Percentiles rank a stretch among this genome's conserved stretches.
These are phyloP conservation scores for Limnanthes douglasii DNA, from an alignment of 345 rosid species.

Conservation along the genomic window DNA sequence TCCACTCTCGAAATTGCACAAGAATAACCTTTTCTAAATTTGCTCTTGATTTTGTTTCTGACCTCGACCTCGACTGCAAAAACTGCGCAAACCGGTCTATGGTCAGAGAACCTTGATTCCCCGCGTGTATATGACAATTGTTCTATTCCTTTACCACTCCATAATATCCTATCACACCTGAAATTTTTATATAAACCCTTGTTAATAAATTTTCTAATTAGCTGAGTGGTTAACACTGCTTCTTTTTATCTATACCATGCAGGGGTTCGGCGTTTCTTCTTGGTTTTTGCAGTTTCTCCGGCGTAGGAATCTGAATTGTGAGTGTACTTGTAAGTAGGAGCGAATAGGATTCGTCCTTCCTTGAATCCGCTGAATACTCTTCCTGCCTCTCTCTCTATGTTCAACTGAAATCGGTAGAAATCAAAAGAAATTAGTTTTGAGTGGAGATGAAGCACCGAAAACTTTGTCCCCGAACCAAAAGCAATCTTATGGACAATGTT, in stretches of 20 bases:
- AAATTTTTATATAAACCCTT: slow-evolving; percentile 1
- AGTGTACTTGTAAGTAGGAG: slow-evolving; percentile 85
- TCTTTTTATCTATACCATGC: slow-evolving; percentile 44
- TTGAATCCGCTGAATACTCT: slow-evolving; percentile 61
- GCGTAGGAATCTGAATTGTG: slow-evolving; percentile 83
- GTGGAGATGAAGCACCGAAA: background rate
- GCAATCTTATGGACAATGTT: background rate
- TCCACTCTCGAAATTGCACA: slow-evolving; percentile 28
- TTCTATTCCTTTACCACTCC: slow-evolving; percentile 72
- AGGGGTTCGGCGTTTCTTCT: slow-evolving; percentile 93
- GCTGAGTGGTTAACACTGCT: background rate
- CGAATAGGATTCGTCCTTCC: slow-evolving; percentile 68
- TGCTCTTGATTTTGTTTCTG: slow-evolving; percentile 20
- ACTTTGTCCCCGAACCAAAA: too few species aligned
- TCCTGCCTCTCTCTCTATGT: slow-evolving; percentile 78
- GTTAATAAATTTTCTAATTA: background rate
- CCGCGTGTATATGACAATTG: slow-evolving; percentile 65
- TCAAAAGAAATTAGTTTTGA: background rate
- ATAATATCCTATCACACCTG: slow-evolving; percentile 94
- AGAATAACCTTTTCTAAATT: slow-evolving; percentile 63
- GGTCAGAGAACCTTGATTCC: slow-evolving; percentile 89
- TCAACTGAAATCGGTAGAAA: slow-evolving; percentile 30
- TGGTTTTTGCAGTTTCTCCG: slow-evolving; percentile 76
- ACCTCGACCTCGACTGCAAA: slow-evolving; percentile 54
- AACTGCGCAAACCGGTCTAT: slow-evolving; percentile 78